Evolutionary conservation across 805 yeast genomes (phyloP), one percentile per base, ranked within the genome.

Genomic region (Ogataea salicorniae): DNA sequence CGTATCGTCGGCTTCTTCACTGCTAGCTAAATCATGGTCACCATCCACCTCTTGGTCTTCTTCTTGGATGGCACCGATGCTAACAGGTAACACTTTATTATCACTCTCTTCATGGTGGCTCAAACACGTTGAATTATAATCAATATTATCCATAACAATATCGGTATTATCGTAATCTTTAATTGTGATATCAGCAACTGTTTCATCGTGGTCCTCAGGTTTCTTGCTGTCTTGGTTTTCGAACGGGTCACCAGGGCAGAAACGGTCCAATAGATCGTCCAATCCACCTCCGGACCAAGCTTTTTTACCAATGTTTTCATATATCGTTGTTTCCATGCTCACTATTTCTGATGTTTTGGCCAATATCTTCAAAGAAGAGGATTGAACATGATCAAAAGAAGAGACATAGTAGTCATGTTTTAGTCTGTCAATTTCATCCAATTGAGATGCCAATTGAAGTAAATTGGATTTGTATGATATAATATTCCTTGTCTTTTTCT

Each of bases 271-370:
- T 20, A 60, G 20, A 23, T 77, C 82, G 59, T 88, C 96, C 34
- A 89, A 67, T 0, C 96, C 96, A 26, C 92, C 94, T 14, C 95
- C 96, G 4, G 84, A 76, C 87, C 90, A 83, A 5, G 95, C 94
- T 60, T 89, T 89, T 47, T 80, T 73, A 0, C 95, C 95, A 20
- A 89, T 80, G 26, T 85, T 83, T 58, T 87, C 95, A 56, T 79
- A 81, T 17, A 88, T 80, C 57, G 87, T 94, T 16, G 89, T 80
- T 61, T 89, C 92, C 2, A 94, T 91, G 43, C 88, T 70, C 2
- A 87, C 82, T 5, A 85, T 71, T 1, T 84, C 74, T 1, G 88
- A 84, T 1, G 87, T 74, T 45, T 74, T 72, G 17, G 67, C 63
- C 41, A 85, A 70, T 5, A 87, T 69, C 23, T 72, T 67, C 23